A percentile compares a stretch with the other conserved stretches of the same genome.
These are phyloP conservation scores for Coemansia sp. DNA, from an alignment of 192 early-diverging fungal genomes.

Conservation along the genomic window DNA sequence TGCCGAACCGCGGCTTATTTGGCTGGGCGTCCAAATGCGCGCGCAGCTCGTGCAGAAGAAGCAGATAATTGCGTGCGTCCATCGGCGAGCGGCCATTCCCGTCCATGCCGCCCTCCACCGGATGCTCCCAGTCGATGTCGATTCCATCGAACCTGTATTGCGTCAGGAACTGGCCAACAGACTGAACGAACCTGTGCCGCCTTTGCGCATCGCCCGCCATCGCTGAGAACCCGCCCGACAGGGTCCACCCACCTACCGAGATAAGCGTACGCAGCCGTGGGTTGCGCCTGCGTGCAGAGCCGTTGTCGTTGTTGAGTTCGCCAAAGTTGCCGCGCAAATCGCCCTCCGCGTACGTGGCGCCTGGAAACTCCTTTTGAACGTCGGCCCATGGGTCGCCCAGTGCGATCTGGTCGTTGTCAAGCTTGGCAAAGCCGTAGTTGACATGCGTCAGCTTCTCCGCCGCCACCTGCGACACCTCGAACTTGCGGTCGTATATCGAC, in stretches of 20 bases:
- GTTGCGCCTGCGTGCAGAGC: conserved; percentile 55
- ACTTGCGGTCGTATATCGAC: conserved; percentile 73
- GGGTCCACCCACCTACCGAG: conserved; percentile 78
- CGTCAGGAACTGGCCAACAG: conserved; percentile 47
- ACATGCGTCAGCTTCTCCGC: conserved; percentile 73
- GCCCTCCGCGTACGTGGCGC: conserved; percentile 53
- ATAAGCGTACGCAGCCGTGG: conserved; percentile 68
- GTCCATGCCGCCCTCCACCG: conserved; percentile 61
- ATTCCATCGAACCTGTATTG: conserved; percentile 56
- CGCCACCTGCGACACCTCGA: conserved; percentile 61
- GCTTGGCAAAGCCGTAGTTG: conserved; percentile 78
- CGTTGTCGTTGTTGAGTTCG: conserved; percentile 60
- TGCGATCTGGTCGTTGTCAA: conserved; percentile 59
- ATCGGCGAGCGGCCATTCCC: conserved; percentile 62
- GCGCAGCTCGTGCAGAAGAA: conserved; percentile 72
- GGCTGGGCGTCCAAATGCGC: conserved; percentile 57
- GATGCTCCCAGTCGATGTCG: conserved; percentile 82
- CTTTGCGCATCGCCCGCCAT: conserved; percentile 56
- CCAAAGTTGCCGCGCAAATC: conserved; percentile 64
- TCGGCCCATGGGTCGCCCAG: conserved; percentile 78
- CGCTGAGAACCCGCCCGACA: conserved; percentile 67
- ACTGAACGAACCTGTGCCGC: conserved; percentile 62
- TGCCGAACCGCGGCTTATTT: conserved; percentile 38
- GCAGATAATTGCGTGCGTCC: conserved; percentile 79
- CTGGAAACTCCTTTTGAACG: conserved; percentile 63